A percentile compares a stretch with the other conserved stretches of the same genome.
Conservation (phyloP, 2,329 filamentous ascomycete genomes). For the Colletotrichum cereale region DNA sequence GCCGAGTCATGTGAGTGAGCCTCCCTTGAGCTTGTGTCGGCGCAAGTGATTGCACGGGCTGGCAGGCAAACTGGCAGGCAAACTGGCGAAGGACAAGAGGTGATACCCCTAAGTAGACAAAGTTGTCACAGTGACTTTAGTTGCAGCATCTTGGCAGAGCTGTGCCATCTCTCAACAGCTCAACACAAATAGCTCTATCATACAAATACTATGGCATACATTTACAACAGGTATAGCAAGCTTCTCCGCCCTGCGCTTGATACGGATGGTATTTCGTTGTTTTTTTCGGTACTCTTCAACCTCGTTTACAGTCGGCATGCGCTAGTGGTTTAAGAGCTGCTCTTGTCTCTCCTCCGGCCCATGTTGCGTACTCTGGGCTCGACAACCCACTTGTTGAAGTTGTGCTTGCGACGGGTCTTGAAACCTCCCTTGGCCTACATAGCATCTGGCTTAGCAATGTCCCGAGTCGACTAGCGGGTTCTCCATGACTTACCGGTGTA, state of each 20-base stretch:
- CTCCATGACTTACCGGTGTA: constrained; percentile 77
- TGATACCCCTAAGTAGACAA: background rate
- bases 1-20: background rate
- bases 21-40: background rate
- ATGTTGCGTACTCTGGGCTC: constrained; percentile 87
- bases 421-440: constrained; percentile 82
- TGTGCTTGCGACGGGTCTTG: constrained; percentile 91
- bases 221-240: constrained; percentile 28
- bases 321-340: constrained; percentile 7
- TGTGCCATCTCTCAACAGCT: background rate
- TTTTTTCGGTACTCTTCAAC: background rate
- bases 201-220: constrained; percentile 37
- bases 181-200: constrained; percentile 26
- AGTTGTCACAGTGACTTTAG: background rate
- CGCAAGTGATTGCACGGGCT: no score
- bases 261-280: background rate
- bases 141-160: constrained; percentile 14
- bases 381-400: constrained; percentile 93
- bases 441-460: constrained; percentile 46
- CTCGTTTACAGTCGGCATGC: background rate
- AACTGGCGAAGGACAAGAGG: background rate
- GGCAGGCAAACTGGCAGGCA: background rate
- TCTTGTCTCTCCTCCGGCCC: constrained; percentile 83
- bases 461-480: background rate
- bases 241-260: background rate